These are phyloP conservation scores for Russula ochroleuca DNA, from an alignment of 768 basidiomycete genomes.

Conservation along the genomic window DNA sequence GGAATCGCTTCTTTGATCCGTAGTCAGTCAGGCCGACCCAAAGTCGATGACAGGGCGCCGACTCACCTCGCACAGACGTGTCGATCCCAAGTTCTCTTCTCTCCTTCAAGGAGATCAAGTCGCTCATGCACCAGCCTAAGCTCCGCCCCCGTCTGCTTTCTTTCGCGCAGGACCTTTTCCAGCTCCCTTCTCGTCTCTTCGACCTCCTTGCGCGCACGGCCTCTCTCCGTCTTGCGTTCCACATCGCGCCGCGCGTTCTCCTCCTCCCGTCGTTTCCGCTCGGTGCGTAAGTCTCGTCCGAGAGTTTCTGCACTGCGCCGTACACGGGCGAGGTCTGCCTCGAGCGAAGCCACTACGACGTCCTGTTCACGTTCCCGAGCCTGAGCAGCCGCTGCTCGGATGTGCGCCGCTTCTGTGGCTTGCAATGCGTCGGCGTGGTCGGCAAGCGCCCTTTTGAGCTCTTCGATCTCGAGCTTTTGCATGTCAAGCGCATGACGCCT, in stretches of 20 bases:
- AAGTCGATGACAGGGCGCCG: not conserved
- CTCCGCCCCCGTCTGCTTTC: constrained; percentile 65
- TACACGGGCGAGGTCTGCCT: constrained; percentile 72
- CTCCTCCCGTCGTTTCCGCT: constrained; percentile 64
- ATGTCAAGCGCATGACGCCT: constrained; percentile 71
- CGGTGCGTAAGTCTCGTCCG: constrained; percentile 66
- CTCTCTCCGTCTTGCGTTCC: constrained; percentile 46
- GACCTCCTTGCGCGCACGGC: constrained; percentile 36
- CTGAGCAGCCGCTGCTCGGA: constrained; percentile 41
- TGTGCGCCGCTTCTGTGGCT: constrained; percentile 58
- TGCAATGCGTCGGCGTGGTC: constrained; percentile 60
- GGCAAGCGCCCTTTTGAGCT: constrained; percentile 63
- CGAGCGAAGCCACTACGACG: constrained; percentile 59
- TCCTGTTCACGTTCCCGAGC: constrained; percentile 59
- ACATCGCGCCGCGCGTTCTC: constrained; percentile 46
- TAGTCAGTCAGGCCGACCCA: constrained; percentile 3
- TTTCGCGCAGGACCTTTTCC: constrained; percentile 53
- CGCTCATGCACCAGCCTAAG: constrained; percentile 46
- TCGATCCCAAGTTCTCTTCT: constrained; percentile 57
- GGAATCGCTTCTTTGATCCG: constrained; percentile 43
- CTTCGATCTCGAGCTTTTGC: constrained; percentile 67
- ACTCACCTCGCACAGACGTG: constrained; percentile 59
- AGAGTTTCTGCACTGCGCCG: constrained; percentile 72
- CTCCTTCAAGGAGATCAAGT: constrained; percentile 21
- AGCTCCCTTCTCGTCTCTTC: constrained; percentile 24